Conservation (phyloP, 2,329 filamentous ascomycete genomes). For the Mycocentrospora acerina region DNA sequence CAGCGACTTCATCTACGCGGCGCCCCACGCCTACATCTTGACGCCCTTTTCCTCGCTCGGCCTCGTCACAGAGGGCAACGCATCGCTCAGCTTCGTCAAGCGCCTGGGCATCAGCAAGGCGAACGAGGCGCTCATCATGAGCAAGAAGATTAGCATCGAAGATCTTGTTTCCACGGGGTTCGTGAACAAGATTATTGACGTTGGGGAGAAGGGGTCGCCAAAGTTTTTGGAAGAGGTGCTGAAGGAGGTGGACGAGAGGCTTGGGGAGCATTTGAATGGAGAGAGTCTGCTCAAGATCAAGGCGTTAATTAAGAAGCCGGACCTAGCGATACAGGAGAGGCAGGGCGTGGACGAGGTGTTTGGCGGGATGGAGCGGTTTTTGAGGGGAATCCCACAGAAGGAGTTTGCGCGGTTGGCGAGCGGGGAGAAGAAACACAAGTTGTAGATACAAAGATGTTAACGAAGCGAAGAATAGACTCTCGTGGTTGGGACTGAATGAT, state of each 20-base stretch:
- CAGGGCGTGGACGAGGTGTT: constrained; percentile 86
- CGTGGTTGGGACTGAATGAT: neutral
- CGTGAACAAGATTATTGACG: constrained; percentile 78
- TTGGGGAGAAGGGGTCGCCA: constrained; percentile 58
- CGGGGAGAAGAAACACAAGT: constrained; percentile 92
- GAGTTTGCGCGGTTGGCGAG: constrained; percentile 84
- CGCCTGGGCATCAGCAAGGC: constrained; percentile 78
- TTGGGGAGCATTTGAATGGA: constrained; percentile 78
- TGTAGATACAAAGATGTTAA: constrained; percentile 52
- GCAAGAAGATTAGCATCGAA: constrained; percentile 69
- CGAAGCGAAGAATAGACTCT: neutral
- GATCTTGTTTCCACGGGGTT: constrained; percentile 78
- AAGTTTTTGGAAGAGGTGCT: constrained; percentile 73
- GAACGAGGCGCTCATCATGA: constrained; percentile 93
- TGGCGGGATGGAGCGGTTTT: constrained; percentile 77
- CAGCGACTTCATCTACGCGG: constrained; percentile 87
- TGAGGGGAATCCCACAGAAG: constrained; percentile 77
- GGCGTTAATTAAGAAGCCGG: constrained; percentile 73
- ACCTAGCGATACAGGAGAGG: constrained; percentile 69
- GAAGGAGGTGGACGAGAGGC: constrained; percentile 74
- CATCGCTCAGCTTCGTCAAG: constrained; percentile 75
- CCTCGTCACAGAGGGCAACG: constrained; percentile 84
- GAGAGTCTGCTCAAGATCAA: constrained; percentile 84
- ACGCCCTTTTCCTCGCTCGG: constrained; percentile 91
- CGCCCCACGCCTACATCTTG: constrained; percentile 79